These are phyloP conservation scores for Psophocarpus tetragonolobus DNA, from an alignment of 306 rosid genomes.

Conservation along the genomic window DNA sequence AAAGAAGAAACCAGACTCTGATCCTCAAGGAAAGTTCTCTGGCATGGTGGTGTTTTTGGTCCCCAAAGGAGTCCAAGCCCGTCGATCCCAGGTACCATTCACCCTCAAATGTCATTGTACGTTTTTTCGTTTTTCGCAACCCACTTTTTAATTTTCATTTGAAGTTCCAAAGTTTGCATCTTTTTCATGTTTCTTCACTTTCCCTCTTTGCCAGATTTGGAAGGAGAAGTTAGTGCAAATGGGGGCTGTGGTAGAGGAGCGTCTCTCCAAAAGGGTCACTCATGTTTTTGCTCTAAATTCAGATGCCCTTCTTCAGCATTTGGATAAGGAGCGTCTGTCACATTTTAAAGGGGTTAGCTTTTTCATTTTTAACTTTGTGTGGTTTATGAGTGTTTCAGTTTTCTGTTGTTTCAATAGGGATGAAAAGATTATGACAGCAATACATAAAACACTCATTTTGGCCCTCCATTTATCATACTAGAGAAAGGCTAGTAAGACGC, in stretches of 20 bases:
- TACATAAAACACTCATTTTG: background rate
- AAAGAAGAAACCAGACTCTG: conserved; percentile 48
- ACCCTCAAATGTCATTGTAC: background rate
- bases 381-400: background rate
- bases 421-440: background rate
- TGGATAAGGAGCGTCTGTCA: conserved; percentile 55
- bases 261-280: conserved; percentile 61
- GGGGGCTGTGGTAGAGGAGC: conserved; percentile 73
- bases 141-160: conserved; percentile 1
- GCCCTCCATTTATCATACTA: background rate
- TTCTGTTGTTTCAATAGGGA: background rate
- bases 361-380: background rate
- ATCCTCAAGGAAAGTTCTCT: conserved; percentile 62
- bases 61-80: conserved; percentile 66
- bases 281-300: conserved; percentile 66
- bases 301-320: conserved; percentile 51
- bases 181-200: background rate
- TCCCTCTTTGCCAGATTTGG: conserved; percentile 63
- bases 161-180: conserved; percentile 1
- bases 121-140: background rate
- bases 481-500: no score
- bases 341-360: conserved; percentile 71
- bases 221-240: conserved; percentile 76
- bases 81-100: conserved; percentile 68
- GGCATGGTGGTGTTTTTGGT: conserved; percentile 71